phyloP scores from a whole-genome alignment of 2,329 filamentous ascomycete species.

The Shiraia bambusicola region DNA sequence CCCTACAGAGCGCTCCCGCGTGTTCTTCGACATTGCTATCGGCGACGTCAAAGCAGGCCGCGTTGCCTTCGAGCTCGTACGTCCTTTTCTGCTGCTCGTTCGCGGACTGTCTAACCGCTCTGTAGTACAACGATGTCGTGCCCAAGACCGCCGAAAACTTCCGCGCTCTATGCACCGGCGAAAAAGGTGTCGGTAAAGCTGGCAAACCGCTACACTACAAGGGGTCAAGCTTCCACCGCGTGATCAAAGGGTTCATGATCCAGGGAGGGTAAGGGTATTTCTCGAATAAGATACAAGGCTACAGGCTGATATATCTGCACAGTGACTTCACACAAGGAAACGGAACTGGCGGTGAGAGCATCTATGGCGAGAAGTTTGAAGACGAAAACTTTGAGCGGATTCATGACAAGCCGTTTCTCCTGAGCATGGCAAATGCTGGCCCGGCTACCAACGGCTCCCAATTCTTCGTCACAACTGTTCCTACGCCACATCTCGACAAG shows the following conservation, averaged over 20 bases:
- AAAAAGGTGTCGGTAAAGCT: slow-evolving; percentile 80
- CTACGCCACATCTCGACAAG: slow-evolving; percentile 89
- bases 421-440: slow-evolving; percentile 98
- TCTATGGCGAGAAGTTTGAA: slow-evolving; percentile 95
- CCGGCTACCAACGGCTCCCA: slow-evolving; percentile 95
- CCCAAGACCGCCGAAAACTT: slow-evolving; percentile 98
- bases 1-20: slow-evolving; percentile 65
- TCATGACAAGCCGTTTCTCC: slow-evolving; percentile 88
- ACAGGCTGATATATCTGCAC: neutral
- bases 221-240: slow-evolving; percentile 86
- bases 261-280: slow-evolving; percentile 69
- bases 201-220: slow-evolving; percentile 93
- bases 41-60: slow-evolving; percentile 73
- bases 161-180: slow-evolving; percentile 88
- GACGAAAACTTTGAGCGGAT: slow-evolving; percentile 94
- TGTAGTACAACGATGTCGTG: slow-evolving; percentile 57
- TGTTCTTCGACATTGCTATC: slow-evolving; percentile 92
- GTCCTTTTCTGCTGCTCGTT: slow-evolving; percentile 26
- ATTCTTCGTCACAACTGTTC: slow-evolving; percentile 95
- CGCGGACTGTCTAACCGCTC: slow-evolving; percentile 1
- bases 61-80: slow-evolving; percentile 80
- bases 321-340: slow-evolving; percentile 89
- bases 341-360: slow-evolving; percentile 93
- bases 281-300: neutral
- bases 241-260: slow-evolving; percentile 99